phyloP scores from a whole-genome alignment of 495 filamentous ascomycete genomes.

The Penicillium tannophilum region DNA sequence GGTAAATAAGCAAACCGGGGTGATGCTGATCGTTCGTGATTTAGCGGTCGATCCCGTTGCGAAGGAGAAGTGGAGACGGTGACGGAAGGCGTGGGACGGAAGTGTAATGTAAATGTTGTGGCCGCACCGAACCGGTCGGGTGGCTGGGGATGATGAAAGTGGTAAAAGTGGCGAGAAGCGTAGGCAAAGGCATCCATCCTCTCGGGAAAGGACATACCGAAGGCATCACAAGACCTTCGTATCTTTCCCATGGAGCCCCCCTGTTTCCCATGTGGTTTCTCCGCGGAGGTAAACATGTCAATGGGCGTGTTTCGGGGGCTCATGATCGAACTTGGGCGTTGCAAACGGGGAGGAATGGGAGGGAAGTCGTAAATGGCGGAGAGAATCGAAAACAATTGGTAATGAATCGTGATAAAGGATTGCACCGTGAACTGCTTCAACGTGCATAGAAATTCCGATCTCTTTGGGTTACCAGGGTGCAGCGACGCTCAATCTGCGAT shows the following conservation, averaged over 20 bases:
- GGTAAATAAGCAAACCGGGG: conserved; percentile 19
- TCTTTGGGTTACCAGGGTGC: conserved; percentile 11
- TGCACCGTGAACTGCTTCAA: conserved; percentile 9
- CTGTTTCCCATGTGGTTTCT: neutral
- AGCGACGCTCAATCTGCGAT: conserved; percentile 10
- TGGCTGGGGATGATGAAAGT: conserved; percentile 12
- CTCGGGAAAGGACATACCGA: neutral
- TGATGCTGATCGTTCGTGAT: conserved; percentile 13
- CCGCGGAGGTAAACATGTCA: neutral
- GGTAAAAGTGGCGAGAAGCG: conserved; percentile 23
- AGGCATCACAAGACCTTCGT: conserved; percentile 1
- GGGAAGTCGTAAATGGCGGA: neutral
- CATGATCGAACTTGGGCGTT: neutral
- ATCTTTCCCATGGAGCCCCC: neutral
- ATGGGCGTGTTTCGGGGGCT: neutral
- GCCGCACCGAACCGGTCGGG: conserved; percentile 31
- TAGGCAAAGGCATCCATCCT: conserved; percentile 5
- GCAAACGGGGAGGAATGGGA: neutral
- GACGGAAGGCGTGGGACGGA: conserved; percentile 1
- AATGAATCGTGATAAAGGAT: conserved; percentile 5
- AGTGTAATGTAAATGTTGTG: conserved; percentile 4
- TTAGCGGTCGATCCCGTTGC: conserved; percentile 10
- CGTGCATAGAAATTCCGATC: neutral
- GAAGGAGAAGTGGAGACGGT: conserved; percentile 15
- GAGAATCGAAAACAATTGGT: conserved; percentile 12